Evolutionary conservation across 1,139 yeast genomes (phyloP).

Genomic region (Candida sp.): DNA sequence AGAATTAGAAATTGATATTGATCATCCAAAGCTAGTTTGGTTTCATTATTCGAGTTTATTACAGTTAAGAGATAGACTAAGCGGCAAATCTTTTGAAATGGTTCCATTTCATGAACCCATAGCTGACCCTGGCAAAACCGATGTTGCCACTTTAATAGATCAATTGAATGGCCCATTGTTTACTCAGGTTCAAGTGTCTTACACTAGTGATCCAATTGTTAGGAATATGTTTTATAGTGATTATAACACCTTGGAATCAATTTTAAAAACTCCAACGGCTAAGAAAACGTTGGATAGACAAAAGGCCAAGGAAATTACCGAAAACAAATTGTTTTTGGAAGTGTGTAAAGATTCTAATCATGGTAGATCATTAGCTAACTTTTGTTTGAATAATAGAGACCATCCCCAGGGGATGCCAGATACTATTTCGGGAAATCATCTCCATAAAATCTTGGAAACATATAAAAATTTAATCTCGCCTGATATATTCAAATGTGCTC

Average conservation of each 20-base stretch:
- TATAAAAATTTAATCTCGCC: conserved; percentile 18
- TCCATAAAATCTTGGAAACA: conserved; percentile 16
- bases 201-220: conserved; percentile 8
- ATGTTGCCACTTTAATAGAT: conserved; percentile 12
- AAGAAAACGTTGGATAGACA: conserved; percentile 36
- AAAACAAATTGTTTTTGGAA: conserved; percentile 42
- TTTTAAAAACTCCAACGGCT: conserved; percentile 25
- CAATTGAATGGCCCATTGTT: conserved; percentile 12
- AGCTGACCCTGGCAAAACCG: conserved; percentile 4
- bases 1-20: conserved; percentile 5
- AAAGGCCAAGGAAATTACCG: conserved; percentile 34
- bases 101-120: conserved; percentile 4
- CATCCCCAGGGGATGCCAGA: conserved; percentile 8
- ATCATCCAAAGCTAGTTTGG: conserved; percentile 13
- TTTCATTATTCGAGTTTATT: conserved; percentile 15
- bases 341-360: conserved; percentile 52
- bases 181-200: conserved; percentile 10
- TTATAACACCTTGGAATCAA: conserved; percentile 9
- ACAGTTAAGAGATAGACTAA: conserved; percentile 14
- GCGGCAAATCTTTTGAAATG: conserved; percentile 3
- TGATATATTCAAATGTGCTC: conserved; percentile 39
- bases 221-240: conserved; percentile 7
- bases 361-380: conserved; percentile 27
- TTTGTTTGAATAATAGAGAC: conserved; percentile 20
- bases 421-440: conserved; percentile 15